phyloP scores from a whole-genome alignment of 129 eudicot species.

The Artemisia tridentata region DNA sequence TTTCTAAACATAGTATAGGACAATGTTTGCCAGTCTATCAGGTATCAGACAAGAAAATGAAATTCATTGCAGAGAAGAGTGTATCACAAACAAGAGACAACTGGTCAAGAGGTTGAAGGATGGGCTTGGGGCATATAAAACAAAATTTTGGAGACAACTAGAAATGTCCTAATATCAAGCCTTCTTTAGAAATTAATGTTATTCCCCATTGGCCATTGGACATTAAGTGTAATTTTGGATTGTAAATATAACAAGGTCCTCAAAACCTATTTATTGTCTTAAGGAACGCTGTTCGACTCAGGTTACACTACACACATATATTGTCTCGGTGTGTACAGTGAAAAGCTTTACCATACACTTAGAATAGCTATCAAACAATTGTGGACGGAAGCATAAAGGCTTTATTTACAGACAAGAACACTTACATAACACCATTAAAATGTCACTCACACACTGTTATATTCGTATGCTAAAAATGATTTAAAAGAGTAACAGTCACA shows the following conservation, averaged over 20 bases:
- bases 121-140: background rate
- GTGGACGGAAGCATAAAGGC: background rate
- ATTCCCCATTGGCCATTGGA: too few species aligned
- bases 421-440: background rate
- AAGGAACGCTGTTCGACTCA: too few species aligned
- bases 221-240: too few species aligned
- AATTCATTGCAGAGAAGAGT: background rate
- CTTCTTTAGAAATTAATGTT: too few species aligned
- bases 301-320: too few species aligned
- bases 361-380: too few species aligned
- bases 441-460: background rate
- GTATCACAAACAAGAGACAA: background rate
- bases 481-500: constrained; percentile 14
- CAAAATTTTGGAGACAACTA: background rate
- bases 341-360: background rate
- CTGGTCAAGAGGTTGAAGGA: background rate
- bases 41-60: too few species aligned
- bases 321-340: too few species aligned
- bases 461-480: background rate
- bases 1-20: too few species aligned
- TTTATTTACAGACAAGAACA: constrained; percentile 9
- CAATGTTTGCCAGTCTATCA: too few species aligned
- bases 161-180: background rate
- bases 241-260: background rate
- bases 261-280: background rate